Conservation (phyloP, 306 rosid species). For the Castanea sativa region DNA sequence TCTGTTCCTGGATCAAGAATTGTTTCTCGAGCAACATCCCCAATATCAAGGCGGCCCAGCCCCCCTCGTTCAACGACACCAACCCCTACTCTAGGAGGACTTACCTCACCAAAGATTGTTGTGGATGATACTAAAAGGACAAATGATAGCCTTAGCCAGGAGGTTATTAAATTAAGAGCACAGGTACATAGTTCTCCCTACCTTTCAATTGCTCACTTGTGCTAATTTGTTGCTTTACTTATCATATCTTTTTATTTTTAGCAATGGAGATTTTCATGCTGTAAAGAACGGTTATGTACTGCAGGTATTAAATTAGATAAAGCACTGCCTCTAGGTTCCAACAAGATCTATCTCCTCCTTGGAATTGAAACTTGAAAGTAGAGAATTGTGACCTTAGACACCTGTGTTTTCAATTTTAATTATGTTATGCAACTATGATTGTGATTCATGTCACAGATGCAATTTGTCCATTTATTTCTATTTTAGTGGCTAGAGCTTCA, state of each 20-base stretch:
- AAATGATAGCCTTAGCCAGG: constrained; percentile 89
- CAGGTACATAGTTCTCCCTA: constrained; percentile 53
- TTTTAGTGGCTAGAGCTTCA: too few relatives aligned
- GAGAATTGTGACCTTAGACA: background rate
- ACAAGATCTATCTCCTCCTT: background rate
- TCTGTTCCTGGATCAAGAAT: constrained; percentile 99
- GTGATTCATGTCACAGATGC: background rate
- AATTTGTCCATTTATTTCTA: too few relatives aligned
- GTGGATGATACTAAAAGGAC: constrained; percentile 87
- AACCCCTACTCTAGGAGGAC: constrained; percentile 98
- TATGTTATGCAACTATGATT: background rate
- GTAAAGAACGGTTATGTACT: constrained; percentile 9
- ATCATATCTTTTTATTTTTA: constrained; percentile 9
- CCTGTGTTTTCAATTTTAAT: background rate
- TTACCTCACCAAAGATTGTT: constrained; percentile 83
- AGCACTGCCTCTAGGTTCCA: background rate
- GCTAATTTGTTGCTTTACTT: constrained; percentile 9
- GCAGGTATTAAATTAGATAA: background rate
- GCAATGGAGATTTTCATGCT: background rate
- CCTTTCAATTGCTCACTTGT: background rate
- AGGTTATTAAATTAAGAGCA: constrained; percentile 84
- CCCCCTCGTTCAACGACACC: constrained; percentile 99
- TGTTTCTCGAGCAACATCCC: constrained; percentile 97
- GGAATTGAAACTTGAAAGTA: background rate
- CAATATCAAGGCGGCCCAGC: constrained; percentile 95